Evolutionary conservation across 148 eudicot species (phyloP), one percentile per base, ranked within the genome.

Genomic region (Dysphania ambrosioides): DNA sequence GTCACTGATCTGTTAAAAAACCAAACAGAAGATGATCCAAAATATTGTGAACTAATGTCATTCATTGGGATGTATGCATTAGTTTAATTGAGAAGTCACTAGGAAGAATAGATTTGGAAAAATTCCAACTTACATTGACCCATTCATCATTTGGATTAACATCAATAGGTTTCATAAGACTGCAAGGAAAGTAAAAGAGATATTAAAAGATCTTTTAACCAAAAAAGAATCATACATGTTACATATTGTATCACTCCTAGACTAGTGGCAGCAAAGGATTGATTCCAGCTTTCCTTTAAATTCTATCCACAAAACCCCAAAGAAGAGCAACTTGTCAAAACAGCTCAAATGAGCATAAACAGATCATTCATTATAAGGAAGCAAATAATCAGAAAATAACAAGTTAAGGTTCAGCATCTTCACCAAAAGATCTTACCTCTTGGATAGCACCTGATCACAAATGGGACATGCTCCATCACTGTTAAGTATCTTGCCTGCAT

Each of bases 401-500:
- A 66, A 51, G 32, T 53, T 53, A 29, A 49, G 51, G 3, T 47
- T 16, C 53, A 47, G 12, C 47, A 36, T 5, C n/a, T 15, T 29
- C 24, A 35, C 66, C 38, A 13, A 70, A 64, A 68, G 47, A 70
- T 34, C 84, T 66, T 51, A 90, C 98, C 98, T 91, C 82, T 90
- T 94, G 31, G 98, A 94, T 72, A 92, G 88, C 65, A 94, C 97
- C 78, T 89, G 96, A 84, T 94, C 98, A 73, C 98, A 94, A 8
- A 94, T 81, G 41, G 98, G 98, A 74, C 98, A 94, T 70, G 96
- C 89, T 64, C 87, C 98, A 79, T 90, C 97, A 81, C 74, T 91
- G 79, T 82, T 86, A 42, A 91, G 88, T 82, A 90, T 90, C 85
- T 90, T 90, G 66, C 84, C 77, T 60, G 98, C 98, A 84, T 94